Conservation (phyloP, 1,284 basidiomycete genomes). For the Trichosporon faecale region DNA sequence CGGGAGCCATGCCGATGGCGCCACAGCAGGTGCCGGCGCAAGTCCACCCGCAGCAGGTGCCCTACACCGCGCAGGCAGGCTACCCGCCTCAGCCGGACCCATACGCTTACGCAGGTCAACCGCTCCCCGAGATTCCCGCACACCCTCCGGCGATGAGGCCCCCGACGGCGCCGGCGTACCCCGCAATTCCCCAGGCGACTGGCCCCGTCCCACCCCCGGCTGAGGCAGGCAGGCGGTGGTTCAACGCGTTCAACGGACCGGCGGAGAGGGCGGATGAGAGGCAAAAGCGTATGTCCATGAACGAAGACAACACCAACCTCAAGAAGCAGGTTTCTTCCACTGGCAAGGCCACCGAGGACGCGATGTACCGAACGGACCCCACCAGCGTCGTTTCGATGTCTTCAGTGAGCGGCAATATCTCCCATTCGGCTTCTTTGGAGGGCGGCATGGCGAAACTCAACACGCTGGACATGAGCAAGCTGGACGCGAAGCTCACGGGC, state of each 20-base stretch:
- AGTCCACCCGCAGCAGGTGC: neutral
- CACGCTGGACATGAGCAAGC: neutral
- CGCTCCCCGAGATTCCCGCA: neutral
- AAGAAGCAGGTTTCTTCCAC: constrained; percentile 6
- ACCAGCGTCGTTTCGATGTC: constrained; percentile 4
- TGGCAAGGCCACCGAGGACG: neutral
- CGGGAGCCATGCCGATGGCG: neutral
- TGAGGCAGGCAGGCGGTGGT: neutral
- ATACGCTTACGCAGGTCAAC: constrained; percentile 1
- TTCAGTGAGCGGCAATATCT: constrained; percentile 8
- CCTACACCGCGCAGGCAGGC: neutral
- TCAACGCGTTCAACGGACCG: neutral
- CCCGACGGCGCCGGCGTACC: neutral
- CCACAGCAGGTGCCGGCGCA: neutral
- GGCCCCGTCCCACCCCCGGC: neutral
- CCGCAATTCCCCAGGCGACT: neutral
- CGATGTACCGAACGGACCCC: neutral
- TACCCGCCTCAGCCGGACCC: neutral
- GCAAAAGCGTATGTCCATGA: constrained; percentile 1
- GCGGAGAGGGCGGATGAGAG: neutral
- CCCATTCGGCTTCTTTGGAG: neutral
- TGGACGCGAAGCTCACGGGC: neutral
- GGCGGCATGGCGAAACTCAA: neutral
- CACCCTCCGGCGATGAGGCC: neutral
- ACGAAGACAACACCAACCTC: constrained; percentile 4